Evolutionary conservation across 768 basidiomycete genomes (phyloP), one percentile per base, ranked within the genome.

Genomic region (Hemileccinum impolitum): DNA sequence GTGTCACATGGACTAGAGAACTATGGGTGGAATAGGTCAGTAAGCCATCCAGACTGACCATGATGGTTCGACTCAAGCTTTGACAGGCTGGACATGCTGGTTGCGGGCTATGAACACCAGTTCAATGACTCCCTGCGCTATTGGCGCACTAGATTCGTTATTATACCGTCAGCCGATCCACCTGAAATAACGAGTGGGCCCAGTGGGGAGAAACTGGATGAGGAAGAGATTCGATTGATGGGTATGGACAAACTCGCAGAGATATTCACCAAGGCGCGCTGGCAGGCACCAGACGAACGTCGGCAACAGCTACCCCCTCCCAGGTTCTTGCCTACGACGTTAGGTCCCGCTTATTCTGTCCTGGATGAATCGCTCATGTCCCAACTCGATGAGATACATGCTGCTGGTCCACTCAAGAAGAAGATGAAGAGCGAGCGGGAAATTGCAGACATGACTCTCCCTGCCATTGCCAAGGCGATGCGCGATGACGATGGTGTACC

Each of bases 211-310:
- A 75, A 74, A 45, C 75, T 95, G 42, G 82, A 84, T 56, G 90
- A 92, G 26, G 90, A 94, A 65, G 94, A 95, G 66, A 84, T 86
- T 14, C 85, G 90, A 14, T 76, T 96, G 19, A 71, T 90, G 35
- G 96, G 96, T 0, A 94, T 94, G 39, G 90, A 93, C 61, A 91
- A 90, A 59, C 82, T 99, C 0, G 87, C 90, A 4, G 93, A 95
- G 54, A 78, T 87, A 39, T 91, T 97, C 65, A 84, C 85, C 28
- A 88, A 84, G 62, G 76, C 89, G 42, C 82, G 91, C 4, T 94
- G 93, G 91, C 77, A 82, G 40, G 63, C 79, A 2, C 75, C 80
- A 0, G 62, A 70, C 49, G 70, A 53, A 63, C 62, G 61, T 6
- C 70, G 60, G 4, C 69, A 72, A 43, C 74, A 72, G 26, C 70